Conservation (phyloP, 129 eudicot species). For the Chrysanthemum lavandulifolium region DNA sequence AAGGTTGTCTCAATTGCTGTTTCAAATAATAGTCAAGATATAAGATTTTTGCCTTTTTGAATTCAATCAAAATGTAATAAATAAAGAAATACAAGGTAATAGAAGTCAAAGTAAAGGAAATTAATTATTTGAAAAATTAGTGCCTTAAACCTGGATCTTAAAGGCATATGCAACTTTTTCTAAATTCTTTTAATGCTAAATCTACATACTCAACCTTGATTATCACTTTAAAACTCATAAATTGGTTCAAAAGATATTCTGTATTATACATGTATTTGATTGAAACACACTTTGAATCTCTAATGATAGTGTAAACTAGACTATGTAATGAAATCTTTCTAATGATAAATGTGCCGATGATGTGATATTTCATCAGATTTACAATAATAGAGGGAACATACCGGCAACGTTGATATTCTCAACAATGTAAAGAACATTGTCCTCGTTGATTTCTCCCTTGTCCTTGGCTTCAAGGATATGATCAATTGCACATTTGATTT, state of each 20-base stretch:
- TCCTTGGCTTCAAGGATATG: constrained; percentile 83
- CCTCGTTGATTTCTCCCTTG: constrained; percentile 93
- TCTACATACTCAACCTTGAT: background rate
- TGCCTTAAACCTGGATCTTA: constrained; percentile 5
- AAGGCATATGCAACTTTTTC: background rate
- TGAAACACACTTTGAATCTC: background rate
- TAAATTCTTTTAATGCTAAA: background rate
- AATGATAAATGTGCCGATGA: background rate
- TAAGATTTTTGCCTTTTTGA: background rate
- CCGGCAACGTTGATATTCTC: constrained; percentile 98
- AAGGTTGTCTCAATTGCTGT: constrained; percentile 94
- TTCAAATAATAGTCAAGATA: background rate
- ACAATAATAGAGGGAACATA: constrained; percentile 20
- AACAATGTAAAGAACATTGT: constrained; percentile 87
- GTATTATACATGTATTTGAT: background rate
- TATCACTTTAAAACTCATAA: background rate
- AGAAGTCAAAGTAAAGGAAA: background rate
- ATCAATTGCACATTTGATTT: constrained; percentile 81
- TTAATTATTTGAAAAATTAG: background rate
- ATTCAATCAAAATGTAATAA: background rate
- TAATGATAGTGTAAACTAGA: background rate
- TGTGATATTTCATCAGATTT: background rate
- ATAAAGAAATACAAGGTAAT: background rate
- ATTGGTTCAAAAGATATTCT: background rate
- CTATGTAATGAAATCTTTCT: background rate